These are phyloP conservation scores for Termitomyces sp. DNA, from an alignment of 768 basidiomycete species.

Conservation along the genomic window DNA sequence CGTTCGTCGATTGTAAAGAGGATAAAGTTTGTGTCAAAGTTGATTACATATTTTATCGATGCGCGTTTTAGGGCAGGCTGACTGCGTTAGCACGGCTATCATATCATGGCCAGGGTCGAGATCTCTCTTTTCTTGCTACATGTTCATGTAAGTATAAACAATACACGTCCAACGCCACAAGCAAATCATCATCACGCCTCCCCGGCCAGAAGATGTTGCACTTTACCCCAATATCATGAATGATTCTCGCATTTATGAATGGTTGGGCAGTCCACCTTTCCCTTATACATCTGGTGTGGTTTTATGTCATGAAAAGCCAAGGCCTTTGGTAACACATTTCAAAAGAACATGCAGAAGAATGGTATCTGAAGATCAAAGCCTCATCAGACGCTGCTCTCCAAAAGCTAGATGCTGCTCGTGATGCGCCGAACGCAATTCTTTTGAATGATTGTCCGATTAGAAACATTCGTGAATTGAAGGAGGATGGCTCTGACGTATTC, in stretches of 20 bases:
- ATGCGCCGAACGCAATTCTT: conserved; percentile 19
- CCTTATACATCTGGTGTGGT: conserved; percentile 41
- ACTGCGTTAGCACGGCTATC: background rate
- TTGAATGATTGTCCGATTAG: conserved; percentile 45
- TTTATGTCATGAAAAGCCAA: background rate
- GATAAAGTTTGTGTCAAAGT: conserved; percentile 27
- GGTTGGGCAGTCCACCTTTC: conserved; percentile 42
- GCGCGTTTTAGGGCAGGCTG: conserved; percentile 31
- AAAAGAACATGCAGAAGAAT: conserved; percentile 29
- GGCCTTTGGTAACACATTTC: background rate
- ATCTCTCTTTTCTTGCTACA: background rate
- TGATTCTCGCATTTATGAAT: conserved; percentile 39
- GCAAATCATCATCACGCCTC: conserved; percentile 56
- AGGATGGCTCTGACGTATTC: conserved; percentile 50
- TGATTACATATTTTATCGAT: conserved; percentile 35
- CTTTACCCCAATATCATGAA: conserved; percentile 36
- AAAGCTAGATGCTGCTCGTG: conserved; percentile 23
- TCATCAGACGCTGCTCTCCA: conserved; percentile 24
- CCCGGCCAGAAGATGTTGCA: conserved; percentile 28
- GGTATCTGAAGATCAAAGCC: conserved; percentile 20
- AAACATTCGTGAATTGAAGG: conserved; percentile 45
- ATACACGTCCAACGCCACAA: conserved; percentile 24
- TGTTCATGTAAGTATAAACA: background rate
- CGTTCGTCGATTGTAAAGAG: conserved; percentile 29
- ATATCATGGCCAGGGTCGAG: background rate